These are phyloP conservation scores for Beauveria bassiana DNA, from an alignment of 2,329 filamentous ascomycete species.

Conservation along the genomic window DNA sequence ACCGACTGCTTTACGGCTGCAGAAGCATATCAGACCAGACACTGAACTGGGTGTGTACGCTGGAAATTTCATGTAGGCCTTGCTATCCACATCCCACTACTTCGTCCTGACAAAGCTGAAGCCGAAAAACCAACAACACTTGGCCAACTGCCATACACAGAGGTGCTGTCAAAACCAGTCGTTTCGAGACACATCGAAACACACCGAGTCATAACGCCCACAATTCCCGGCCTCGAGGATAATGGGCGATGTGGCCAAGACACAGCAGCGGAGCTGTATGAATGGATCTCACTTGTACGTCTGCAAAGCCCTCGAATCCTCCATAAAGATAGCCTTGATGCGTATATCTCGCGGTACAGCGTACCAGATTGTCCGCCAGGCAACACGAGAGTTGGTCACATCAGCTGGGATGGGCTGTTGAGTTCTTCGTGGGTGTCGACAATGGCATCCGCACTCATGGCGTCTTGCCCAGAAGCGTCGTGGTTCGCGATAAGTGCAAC, in stretches of 20 bases:
- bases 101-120: background rate
- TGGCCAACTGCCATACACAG: background rate
- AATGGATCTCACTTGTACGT: conserved; percentile 65
- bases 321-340: conserved; percentile 52
- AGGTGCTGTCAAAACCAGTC: background rate
- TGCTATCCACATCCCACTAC: background rate
- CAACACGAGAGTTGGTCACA: conserved; percentile 34
- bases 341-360: conserved; percentile 61
- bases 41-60: conserved; percentile 64
- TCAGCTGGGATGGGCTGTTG: conserved; percentile 55
- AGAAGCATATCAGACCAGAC: conserved; percentile 65
- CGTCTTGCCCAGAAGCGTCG: conserved; percentile 31
- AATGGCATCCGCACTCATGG: conserved; percentile 38
- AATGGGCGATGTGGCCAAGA: conserved; percentile 49
- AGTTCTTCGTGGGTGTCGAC: conserved; percentile 43
- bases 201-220: conserved; percentile 18
- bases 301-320: conserved; percentile 58
- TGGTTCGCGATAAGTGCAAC: conserved; percentile 52
- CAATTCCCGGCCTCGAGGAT: conserved; percentile 27
- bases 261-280: conserved; percentile 55
- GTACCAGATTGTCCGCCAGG: conserved; percentile 36
- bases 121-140: background rate
- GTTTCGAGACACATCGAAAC: conserved; percentile 1
- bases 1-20: conserved; percentile 69
- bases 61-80: conserved; percentile 39